Percentiles rank a stretch among this genome's conserved stretches.
These are phyloP conservation scores for Drechmeria coniospora DNA, from an alignment of 2,329 filamentous ascomycete species.

Conservation along the genomic window DNA sequence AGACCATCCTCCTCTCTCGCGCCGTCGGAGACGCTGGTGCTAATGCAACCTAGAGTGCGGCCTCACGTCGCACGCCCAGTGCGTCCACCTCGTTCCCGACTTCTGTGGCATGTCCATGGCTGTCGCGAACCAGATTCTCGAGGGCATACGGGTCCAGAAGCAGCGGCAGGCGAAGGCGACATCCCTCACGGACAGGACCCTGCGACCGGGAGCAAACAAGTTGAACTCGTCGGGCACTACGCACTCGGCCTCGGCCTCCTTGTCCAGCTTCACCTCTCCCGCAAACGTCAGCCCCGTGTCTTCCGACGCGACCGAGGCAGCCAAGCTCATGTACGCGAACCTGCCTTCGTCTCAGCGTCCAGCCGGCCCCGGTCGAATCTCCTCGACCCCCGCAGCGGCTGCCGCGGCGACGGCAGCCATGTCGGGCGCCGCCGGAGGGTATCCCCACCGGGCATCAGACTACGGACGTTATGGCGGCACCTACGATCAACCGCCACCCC, in stretches of 20 bases:
- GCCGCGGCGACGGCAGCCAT: conserved; percentile 43
- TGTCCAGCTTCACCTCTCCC: conserved; percentile 13
- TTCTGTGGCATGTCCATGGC: conserved; percentile 99
- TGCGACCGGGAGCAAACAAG: conserved; percentile 39
- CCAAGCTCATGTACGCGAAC: conserved; percentile 45
- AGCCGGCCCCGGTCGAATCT: conserved; percentile 35
- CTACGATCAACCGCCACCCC: conserved; percentile 15
- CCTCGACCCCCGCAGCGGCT: conserved; percentile 38
- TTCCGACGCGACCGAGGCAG: conserved; percentile 42
- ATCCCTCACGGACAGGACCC: conserved; percentile 48
- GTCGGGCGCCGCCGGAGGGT: conserved; percentile 28
- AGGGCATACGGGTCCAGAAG: conserved; percentile 70
- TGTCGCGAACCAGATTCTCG: conserved; percentile 82
- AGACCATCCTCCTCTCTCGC: neutral
- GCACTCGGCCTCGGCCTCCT: conserved; percentile 18
- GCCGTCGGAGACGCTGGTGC: conserved; percentile 1
- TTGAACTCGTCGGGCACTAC: conserved; percentile 24
- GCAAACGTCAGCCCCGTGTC: conserved; percentile 4
- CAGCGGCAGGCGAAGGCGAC: conserved; percentile 42
- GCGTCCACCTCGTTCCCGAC: conserved; percentile 89
- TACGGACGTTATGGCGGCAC: conserved; percentile 19
- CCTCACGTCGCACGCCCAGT: conserved; percentile 80
- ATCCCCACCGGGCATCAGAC: conserved; percentile 17
- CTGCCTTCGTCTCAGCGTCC: conserved; percentile 37
- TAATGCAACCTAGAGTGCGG: conserved; percentile 52